Conservation (phyloP, 495 filamentous ascomycete species). For the Penicillium soppii region DNA sequence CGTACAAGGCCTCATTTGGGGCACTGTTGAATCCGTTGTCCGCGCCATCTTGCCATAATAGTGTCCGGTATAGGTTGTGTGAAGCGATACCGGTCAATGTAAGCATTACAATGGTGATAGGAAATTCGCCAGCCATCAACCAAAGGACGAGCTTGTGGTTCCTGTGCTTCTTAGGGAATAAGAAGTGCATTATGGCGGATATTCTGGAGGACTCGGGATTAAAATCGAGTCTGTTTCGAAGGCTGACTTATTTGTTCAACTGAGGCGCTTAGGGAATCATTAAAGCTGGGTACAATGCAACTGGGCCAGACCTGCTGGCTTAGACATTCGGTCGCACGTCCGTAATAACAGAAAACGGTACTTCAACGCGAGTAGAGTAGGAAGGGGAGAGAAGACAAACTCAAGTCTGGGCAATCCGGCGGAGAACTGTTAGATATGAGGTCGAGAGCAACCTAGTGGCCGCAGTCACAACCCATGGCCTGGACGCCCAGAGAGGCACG, state of each 20-base stretch:
- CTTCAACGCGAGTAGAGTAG: conserved; percentile 1
- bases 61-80: conserved; percentile 75
- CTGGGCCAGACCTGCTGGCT: conserved; percentile 45
- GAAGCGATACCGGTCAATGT: conserved; percentile 80
- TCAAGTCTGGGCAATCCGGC: conserved; percentile 21
- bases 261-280: conserved; percentile 1
- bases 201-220: neutral
- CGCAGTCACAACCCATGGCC: conserved; percentile 10
- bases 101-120: conserved; percentile 65
- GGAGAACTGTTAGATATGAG: conserved; percentile 31
- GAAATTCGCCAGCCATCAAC: conserved; percentile 69
- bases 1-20: conserved; percentile 69
- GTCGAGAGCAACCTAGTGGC: conserved; percentile 15
- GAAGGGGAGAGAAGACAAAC: conserved; percentile 8
- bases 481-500: conserved; percentile 37
- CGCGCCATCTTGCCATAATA: conserved; percentile 77
- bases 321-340: conserved; percentile 33
- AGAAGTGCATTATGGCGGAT: conserved; percentile 31
- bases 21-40: conserved; percentile 82
- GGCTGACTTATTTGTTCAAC: conserved; percentile 3
- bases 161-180: conserved; percentile 60
- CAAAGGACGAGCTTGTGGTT: conserved; percentile 60
- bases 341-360: conserved; percentile 19
- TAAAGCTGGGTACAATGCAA: conserved; percentile 17
- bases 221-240: neutral